Base-by-base conservation (phyloP, 2,329 filamentous ascomycete genomes). In the Macrophomina pseudophaseolina region DNA sequence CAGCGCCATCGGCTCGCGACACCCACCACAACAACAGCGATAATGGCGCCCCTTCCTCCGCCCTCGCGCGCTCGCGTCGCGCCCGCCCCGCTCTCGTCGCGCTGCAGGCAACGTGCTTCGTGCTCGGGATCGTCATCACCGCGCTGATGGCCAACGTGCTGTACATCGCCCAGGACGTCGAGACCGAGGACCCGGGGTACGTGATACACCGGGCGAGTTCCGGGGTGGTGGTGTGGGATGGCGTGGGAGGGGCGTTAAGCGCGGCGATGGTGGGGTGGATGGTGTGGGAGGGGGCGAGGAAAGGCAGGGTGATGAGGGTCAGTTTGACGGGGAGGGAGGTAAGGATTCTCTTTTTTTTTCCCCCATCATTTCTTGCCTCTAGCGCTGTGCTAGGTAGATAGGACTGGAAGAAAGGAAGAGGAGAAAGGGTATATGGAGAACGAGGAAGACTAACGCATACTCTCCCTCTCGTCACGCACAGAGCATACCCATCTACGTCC, bases 81-180 rank as follows among this genome's bases (percentile, higher is more conserved):
- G 28, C 14, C n/a, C 54, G 40, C 40, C 14, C 30, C 40, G 40
- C 28, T 7, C 40, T 33, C 6, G 40, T 59, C 7, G 28, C 54
- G 6, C 54, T 59, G 12, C 54, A 46, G 7, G 40, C 54, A 4
- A n/a, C 14, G 14, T 46, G 18, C 30, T 33, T 59, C 12, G 14
- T 42, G 8, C 60, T 64, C 14, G 40, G 44, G 33, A 11, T 64
- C n/a, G 4, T 18, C 33, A 28, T 16, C 33, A 53, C 49, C 33
- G 46, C 46, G 3, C 48, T 64, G 8, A 64, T 64, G 48, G 49
- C 33, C 46, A 64, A 52, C 49, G 60, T 53, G 18, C 35, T 64
- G 33, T n/a, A 42, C 35, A 64, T 14, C 23, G 60, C 60, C 2
- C 14, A 12, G 5, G 42, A 64, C 23, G 23, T 42, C 60, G 60